These are phyloP conservation scores for Kodamaea leandrae DNA, from an alignment of 805 yeast species.

Conservation along the genomic window DNA sequence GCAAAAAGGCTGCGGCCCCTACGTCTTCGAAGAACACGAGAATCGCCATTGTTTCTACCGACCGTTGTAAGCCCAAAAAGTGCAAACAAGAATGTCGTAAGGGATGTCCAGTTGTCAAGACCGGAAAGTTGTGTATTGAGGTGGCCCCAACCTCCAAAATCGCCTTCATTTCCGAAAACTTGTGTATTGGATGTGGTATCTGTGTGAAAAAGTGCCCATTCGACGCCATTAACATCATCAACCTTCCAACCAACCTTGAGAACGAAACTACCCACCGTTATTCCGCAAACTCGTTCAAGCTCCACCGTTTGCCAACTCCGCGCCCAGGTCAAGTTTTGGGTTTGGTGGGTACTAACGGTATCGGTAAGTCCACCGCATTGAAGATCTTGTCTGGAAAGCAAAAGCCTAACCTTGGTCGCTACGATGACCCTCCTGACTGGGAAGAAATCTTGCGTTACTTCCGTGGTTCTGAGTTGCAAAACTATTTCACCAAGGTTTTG, in stretches of 20 bases:
- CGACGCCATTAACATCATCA: constrained; percentile 94
- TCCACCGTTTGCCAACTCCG: constrained; percentile 96
- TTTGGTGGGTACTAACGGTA: constrained; percentile 98
- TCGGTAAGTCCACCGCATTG: constrained; percentile 96
- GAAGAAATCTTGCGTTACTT: constrained; percentile 84
- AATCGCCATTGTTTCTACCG: constrained; percentile 93
- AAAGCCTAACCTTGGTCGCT: constrained; percentile 93
- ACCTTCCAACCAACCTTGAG: constrained; percentile 93
- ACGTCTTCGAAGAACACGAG: constrained; percentile 52
- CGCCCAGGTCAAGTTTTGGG: constrained; percentile 99
- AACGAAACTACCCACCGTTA: constrained; percentile 93
- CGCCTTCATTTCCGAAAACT: constrained; percentile 88
- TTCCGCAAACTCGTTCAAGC: constrained; percentile 95
- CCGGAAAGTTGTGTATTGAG: constrained; percentile 97
- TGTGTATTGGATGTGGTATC: constrained; percentile 99
- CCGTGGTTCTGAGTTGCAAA: constrained; percentile 97
- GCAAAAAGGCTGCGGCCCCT: constrained; percentile 12
- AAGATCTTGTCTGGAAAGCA: constrained; percentile 96
- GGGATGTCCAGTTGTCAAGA: constrained; percentile 95
- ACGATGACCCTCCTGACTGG: constrained; percentile 97
- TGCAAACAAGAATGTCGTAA: constrained; percentile 98
- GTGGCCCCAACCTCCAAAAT: constrained; percentile 87
- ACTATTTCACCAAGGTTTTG: constrained; percentile 87
- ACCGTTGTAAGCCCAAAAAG: constrained; percentile 96
- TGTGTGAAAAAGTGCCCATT: constrained; percentile 98